Evolutionary conservation across 2,329 filamentous ascomycete species (phyloP), one percentile per base, ranked within the genome.

Genomic region (Aspergillus costaricaensis): DNA sequence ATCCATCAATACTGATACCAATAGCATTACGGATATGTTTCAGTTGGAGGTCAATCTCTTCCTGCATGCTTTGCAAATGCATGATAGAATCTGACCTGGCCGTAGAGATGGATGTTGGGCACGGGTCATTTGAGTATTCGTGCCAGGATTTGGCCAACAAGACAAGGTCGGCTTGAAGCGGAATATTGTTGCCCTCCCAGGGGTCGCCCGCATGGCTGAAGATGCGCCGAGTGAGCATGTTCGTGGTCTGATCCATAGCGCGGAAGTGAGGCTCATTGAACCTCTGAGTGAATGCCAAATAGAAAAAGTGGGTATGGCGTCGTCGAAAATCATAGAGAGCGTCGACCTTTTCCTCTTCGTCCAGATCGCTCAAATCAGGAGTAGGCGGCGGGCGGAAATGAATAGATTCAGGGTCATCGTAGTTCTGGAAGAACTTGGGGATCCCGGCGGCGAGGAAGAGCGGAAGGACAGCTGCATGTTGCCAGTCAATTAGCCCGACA

Each of bases 401-500:
- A 9, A 57, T 32, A 15, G 53, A 60, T 38, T 52, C 47, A 14
- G 54, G 44, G 15, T 55, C 52, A 36, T 60, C 47, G 41, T 76
- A 77, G 59, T 79, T 79, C 60, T 76, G 69, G 58, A 79, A 74
- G 10, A 57, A 65, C 4, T 66, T 65, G 17, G 76, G 77, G 30
- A 80, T 75, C 10, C 73, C 73, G 49, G 71, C 68, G 10, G 68
- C 67, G 7, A 76, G 68, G 52, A 76, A 72, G 23, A 70, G 70
- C 3, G 76, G 75, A 4, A 77, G 69, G 8, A 70, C 61, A 3
- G 67, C 52, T 44, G 65, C 64, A 62, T 79, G 69, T 65, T 79
- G 76, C 76, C 75, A 79, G 60, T 80, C 76, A 54, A 79, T 77
- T 9, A 79, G 58, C 43, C 73, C 60, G 44, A 66, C 66, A 21